Evolutionary conservation across 768 basidiomycete species (phyloP), one percentile per base, ranked within the genome.

Genomic region (Trametes cubensis): DNA sequence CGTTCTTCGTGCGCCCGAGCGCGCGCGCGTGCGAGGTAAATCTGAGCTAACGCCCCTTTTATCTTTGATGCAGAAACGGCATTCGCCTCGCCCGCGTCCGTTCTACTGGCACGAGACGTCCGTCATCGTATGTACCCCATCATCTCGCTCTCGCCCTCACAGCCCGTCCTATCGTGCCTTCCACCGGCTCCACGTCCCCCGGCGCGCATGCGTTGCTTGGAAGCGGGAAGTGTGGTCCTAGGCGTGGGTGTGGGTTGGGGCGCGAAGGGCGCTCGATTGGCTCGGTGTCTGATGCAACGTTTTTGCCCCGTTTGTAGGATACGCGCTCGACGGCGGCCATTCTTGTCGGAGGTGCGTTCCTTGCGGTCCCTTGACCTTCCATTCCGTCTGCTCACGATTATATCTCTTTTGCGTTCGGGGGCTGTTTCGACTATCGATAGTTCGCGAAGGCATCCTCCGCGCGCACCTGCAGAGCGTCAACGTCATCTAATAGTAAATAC

Each of bases 81-180:
- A 81, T 23, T 89, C 87, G 2, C 84, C 85, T 1, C 73, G 79
- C 38, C 74, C 79, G 26, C 78, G 89, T 5, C 77, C 83, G 0
- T 89, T 89, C 67, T 83, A 87, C 66, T 85, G 83, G 63, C 83
- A 90, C 66, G 84, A 87, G 67, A 89, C 88, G 0, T 87, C 87
- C 41, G 88, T 88, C 5, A 83, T 89, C 47, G 88, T 88, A 68
- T 54, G 86, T 81, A 13, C 28, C 25, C 41, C 55, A 1, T 13
- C 18, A 40, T 30, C 13, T 52, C 20, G 21, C 28, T 28, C 42
- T 8, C 15, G 34, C 17, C 26, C n/a, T 26, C 55, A 25, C 25
- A 15, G 21, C 20, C 38, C n/a, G 25, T 21, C 17, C 2, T 8
- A 41, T 41, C 15, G n/a, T n/a, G n/a, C n/a, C n/a, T n/a, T n/a